phyloP scores from a whole-genome alignment of 495 filamentous ascomycete species.

The Trichoderma gamsii region DNA sequence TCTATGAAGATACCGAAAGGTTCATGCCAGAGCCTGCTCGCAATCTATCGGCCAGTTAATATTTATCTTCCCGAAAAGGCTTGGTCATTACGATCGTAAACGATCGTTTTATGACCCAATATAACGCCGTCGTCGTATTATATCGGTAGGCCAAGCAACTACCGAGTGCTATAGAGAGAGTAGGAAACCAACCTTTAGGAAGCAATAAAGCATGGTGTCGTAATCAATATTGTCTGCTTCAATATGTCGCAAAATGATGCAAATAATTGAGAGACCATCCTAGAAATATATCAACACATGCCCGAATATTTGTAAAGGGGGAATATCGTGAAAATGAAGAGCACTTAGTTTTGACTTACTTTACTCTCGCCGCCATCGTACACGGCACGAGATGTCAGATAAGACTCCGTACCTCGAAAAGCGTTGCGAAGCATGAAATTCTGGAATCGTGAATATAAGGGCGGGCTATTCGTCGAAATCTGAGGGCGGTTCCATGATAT shows the following conservation, averaged over 20 bases:
- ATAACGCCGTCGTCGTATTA: not conserved
- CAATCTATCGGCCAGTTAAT: slow-evolving; percentile 40
- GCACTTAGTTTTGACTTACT: slow-evolving; percentile 21
- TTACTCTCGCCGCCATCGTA: slow-evolving; percentile 65
- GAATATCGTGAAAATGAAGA: not conserved
- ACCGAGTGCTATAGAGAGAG: not conserved
- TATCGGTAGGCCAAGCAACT: not conserved
- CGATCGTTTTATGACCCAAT: not conserved
- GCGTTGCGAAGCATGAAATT: slow-evolving; percentile 64
- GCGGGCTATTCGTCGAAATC: slow-evolving; percentile 50
- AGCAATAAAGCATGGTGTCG: slow-evolving; percentile 57
- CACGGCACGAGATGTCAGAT: slow-evolving; percentile 52
- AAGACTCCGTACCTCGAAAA: slow-evolving; percentile 53
- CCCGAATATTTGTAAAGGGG: not conserved
- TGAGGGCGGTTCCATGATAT: slow-evolving; percentile 58
- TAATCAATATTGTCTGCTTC: slow-evolving; percentile 53
- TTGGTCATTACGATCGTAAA: not conserved
- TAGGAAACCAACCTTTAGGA: slow-evolving; percentile 47
- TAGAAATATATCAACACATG: slow-evolving; percentile 20
- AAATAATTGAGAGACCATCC: slow-evolving; percentile 60
- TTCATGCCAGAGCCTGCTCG: slow-evolving; percentile 60
- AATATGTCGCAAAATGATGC: slow-evolving; percentile 58
- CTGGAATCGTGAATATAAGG: slow-evolving; percentile 59
- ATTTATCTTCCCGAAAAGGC: not conserved
- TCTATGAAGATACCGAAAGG: slow-evolving; percentile 60